Percentiles rank a stretch among this genome's conserved stretches.
These are phyloP conservation scores for Pyrenula massariospora DNA, from an alignment of 495 filamentous ascomycete genomes.

Conservation along the genomic window DNA sequence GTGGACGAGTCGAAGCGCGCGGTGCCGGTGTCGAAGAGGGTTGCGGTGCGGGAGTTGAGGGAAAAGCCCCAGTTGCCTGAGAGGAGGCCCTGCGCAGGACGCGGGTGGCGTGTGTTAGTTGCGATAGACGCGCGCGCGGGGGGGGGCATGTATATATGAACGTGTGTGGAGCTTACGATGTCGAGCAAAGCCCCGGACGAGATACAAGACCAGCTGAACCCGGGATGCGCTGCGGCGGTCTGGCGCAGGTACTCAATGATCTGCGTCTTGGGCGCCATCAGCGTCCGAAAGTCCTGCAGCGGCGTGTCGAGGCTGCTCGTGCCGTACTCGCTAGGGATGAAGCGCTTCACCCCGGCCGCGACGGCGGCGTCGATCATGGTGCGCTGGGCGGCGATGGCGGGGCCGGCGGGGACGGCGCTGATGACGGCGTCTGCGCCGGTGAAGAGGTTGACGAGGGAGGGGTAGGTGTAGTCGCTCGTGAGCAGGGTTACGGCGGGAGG, in stretches of 20 bases:
- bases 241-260: slow-evolving; percentile 33
- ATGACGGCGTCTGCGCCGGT: slow-evolving; percentile 37
- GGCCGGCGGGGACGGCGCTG: slow-evolving; percentile 21
- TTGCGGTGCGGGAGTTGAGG: slow-evolving; percentile 24
- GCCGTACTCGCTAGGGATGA: slow-evolving; percentile 28
- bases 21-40: slow-evolving; percentile 32
- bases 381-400: slow-evolving; percentile 26
- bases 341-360: slow-evolving; percentile 45
- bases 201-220: slow-evolving; percentile 36
- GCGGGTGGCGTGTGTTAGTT: not conserved
- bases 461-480: slow-evolving; percentile 54
- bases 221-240: no score
- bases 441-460: slow-evolving; percentile 27
- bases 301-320: slow-evolving; percentile 19
- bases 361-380: slow-evolving; percentile 47
- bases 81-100: slow-evolving; percentile 17
- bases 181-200: slow-evolving; percentile 39
- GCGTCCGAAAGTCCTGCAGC: slow-evolving; percentile 24
- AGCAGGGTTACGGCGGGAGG: slow-evolving; percentile 22
- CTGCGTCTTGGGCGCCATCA: slow-evolving; percentile 31
- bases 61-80: slow-evolving; percentile 35
- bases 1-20: slow-evolving; percentile 25
- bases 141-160: not conserved
- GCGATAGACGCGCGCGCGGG: not conserved
- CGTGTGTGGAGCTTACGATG: slow-evolving; percentile 32